Evolutionary conservation across 768 basidiomycete species (phyloP), one percentile per base, ranked within the genome.

Genomic region (Termitomyces sp.): DNA sequence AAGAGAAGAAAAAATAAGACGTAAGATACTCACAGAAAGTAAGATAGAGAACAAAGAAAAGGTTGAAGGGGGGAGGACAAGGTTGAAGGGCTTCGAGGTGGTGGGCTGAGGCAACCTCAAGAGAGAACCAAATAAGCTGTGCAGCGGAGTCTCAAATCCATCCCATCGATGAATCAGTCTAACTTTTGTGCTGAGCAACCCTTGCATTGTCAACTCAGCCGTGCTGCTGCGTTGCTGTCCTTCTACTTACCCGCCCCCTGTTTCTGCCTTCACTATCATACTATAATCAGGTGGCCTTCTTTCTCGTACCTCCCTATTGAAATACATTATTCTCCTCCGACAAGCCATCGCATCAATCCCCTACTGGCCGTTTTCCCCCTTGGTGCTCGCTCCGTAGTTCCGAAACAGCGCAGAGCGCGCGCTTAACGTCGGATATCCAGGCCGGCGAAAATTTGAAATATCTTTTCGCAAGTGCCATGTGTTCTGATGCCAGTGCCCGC

Each of bases 91-190:
- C 67, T 69, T 47, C 65, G 67, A 68, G 63, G 67, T 72, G 63
- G 68, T 66, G 69, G 68, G 60, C 65, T 60, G 64, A 66, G 71
- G 65, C 66, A 66, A 70, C 62, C 65, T 68, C 73, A 65, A 71
- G 74, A 75, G 74, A 75, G 74, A 74, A 73, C 76, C 74, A 76
- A 73, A 73, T 73, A 75, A 72, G 74, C 72, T 74, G 72, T 82
- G 83, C 74, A 45, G 68, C 83, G 83, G 83, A 83, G 81, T 77
- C 78, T 79, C 57, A 84, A 25, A 25, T 25, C 25, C 25, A 81
- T 72, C 68, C 56, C 36, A 69, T 68, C 66, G 67, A 69, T 70
- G 68, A 65, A 68, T 71, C 67, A 66, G 64, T 67, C 25, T 40
- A 12, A 37, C 4, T 42, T 25, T 25, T 42, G 17, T 20, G 14